Evolutionary conservation across 164 flowering plant genomes (phyloP), one percentile per base, ranked within the genome.

Genomic region (Vitis riparia): DNA sequence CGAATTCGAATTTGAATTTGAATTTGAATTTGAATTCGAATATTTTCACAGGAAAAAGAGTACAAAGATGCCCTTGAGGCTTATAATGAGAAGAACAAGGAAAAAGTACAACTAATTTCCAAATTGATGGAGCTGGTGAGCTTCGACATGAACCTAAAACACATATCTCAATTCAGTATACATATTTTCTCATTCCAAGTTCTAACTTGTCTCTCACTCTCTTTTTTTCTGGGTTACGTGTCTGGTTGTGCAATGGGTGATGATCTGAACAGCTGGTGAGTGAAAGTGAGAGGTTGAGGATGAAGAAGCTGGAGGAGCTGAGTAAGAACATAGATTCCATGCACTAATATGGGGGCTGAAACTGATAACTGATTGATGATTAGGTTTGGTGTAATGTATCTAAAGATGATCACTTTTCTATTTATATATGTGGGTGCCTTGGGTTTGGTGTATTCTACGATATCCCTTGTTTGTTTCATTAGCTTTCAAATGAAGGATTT

Each of bases 221-320:
- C 13, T 53, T 48, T n/a, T 5, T 9, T 65, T 51, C 8, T 67
- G 3, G 52, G n/a, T 19, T 29, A 65, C 19, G 44, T 48, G 4
- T 0, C 1, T 13, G 15, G 15, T 37, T 37, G 6, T 37, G 44
- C 44, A 37, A 37, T 63, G 17, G 14, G 32, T 69, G 47, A 8
- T 44, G n/a, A 16, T 27, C 49, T 57, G 78, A 72, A 67, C 86
- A 87, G 93, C 82, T 89, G 81, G 93, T 87, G 76, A 67, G 91
- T 44, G 93, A 89, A 76, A 89, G 93, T 69, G 93, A 88, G 84
- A 82, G 67, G 74, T 23, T 84, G 87, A 85, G 93, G 89, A 75
- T 88, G 91, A 87, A 85, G 86, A 89, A 87, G 79, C 81, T 89
- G 80, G 93, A 89, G 74, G 91, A 89, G 81, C 84, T 89, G 81